Evolutionary conservation across 345 rosid species (phyloP).

Genomic region (Bruguiera gymnorhiza): DNA sequence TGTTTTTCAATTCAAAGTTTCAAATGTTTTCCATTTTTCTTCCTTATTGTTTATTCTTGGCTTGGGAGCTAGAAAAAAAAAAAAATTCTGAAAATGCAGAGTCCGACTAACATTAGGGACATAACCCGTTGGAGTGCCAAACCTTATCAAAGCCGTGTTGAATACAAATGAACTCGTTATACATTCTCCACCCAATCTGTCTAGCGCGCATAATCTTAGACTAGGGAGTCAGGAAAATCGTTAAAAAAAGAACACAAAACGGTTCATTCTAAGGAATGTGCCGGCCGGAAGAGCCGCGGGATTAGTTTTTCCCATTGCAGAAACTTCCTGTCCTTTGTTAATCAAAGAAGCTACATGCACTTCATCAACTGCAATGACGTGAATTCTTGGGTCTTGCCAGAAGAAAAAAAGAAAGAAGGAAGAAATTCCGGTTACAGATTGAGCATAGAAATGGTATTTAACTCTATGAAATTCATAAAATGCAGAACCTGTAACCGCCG

Average conservation of each 20-base stretch:
- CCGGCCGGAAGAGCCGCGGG: conserved; percentile 67
- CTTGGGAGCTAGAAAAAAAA: too few species aligned
- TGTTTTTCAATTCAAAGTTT: too few species aligned
- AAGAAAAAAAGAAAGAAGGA: background rate
- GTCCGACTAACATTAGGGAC: too few species aligned
- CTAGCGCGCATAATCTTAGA: too few species aligned
- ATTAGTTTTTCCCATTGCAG: conserved; percentile 41
- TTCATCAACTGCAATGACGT: conserved; percentile 55
- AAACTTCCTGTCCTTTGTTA: conserved; percentile 57
- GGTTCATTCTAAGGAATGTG: conserved; percentile 44
- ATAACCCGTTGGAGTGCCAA: too few species aligned
- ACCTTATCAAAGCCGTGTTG: background rate
- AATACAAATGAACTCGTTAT: background rate
- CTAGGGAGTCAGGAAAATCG: too few species aligned
- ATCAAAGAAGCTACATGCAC: conserved; percentile 67
- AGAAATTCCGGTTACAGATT: too few species aligned
- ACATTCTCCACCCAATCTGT: background rate
- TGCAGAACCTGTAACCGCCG: too few species aligned
- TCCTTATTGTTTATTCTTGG: too few species aligned
- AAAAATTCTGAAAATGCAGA: too few species aligned
- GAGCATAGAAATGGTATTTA: background rate
- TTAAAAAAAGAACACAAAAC: too few species aligned
- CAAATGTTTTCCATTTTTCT: too few species aligned
- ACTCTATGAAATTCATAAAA: background rate
- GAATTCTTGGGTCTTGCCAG: background rate